Percentiles rank a stretch among this genome's conserved stretches.
Conservation (phyloP, 2,329 filamentous ascomycete species). For the Fusarium equiseti region DNA sequence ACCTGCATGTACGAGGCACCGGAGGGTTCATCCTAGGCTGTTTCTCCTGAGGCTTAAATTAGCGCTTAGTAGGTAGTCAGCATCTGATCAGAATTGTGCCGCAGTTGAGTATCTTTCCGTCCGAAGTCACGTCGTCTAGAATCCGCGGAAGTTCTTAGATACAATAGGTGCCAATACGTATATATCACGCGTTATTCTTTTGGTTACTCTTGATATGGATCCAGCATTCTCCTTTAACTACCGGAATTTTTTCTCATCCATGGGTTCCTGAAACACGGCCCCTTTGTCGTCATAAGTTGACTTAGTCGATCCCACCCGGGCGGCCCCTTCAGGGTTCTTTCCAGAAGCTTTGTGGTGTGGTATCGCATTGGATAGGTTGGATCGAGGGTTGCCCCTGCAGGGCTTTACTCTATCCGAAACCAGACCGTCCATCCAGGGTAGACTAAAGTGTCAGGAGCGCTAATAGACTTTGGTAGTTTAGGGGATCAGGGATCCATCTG, state of each 20-base stretch:
- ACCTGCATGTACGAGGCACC: background rate
- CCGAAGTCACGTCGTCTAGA: background rate
- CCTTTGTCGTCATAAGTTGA: constrained; percentile 28
- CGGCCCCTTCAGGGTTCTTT: constrained; percentile 14
- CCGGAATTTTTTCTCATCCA: constrained; percentile 18
- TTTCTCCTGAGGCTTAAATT: background rate
- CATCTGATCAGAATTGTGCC: constrained; percentile 13
- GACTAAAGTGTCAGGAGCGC: constrained; percentile 5
- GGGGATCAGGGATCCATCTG: constrained; percentile 13
- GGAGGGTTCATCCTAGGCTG: background rate
- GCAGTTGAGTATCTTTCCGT: constrained; percentile 2
- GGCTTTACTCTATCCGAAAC: constrained; percentile 21
- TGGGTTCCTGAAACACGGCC: constrained; percentile 26
- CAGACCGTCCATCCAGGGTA: constrained; percentile 6
- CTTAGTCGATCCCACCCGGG: constrained; percentile 28
- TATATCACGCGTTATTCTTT: background rate
- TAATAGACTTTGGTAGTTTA: constrained; percentile 19
- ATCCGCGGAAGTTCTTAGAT: background rate
- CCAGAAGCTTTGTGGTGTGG: constrained; percentile 23
- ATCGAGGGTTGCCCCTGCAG: background rate
- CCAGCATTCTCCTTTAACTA: constrained; percentile 7
- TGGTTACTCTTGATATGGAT: constrained; percentile 13
- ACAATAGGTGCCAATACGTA: background rate
- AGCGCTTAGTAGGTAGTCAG: constrained; percentile 2
- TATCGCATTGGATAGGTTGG: background rate